Evolutionary conservation across 1,139 yeast species (phyloP).

Genomic region (Kodamaea derodonti): DNA sequence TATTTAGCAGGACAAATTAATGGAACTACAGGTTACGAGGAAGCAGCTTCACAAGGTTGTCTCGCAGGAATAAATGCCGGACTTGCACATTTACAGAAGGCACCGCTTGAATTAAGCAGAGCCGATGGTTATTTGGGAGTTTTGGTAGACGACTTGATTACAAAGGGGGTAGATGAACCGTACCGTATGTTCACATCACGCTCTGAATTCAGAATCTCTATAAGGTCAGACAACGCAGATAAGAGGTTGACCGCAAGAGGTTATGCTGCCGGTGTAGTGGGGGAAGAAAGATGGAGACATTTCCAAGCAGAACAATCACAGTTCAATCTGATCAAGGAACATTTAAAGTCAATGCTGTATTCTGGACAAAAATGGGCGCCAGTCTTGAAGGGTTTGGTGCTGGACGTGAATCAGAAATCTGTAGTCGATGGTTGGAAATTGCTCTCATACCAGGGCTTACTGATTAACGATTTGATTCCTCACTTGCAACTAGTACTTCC

Average conservation of each 20-base stretch:
- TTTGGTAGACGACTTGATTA: constrained; percentile 85
- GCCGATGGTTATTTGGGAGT: constrained; percentile 92
- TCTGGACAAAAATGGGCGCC: constrained; percentile 67
- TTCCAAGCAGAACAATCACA: constrained; percentile 44
- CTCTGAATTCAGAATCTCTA: constrained; percentile 85
- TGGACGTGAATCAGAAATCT: constrained; percentile 28
- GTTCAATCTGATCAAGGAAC: constrained; percentile 42
- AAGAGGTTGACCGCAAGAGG: constrained; percentile 73
- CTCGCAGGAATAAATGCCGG: constrained; percentile 96
- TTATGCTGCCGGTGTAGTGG: constrained; percentile 60
- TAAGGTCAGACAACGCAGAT: constrained; percentile 94
- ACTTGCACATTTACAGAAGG: constrained; percentile 35
- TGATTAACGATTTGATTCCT: constrained; percentile 28
- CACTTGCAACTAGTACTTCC: constrained; percentile 21
- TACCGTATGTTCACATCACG: constrained; percentile 97
- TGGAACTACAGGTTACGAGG: constrained; percentile 99
- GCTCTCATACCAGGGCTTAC: constrained; percentile 37
- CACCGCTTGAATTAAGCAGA: constrained; percentile 57
- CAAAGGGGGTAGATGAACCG: constrained; percentile 96
- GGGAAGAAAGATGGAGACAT: constrained; percentile 53
- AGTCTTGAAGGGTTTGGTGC: constrained; percentile 44
- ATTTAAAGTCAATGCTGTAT: constrained; percentile 42
- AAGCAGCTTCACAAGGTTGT: constrained; percentile 96
- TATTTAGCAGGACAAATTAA: constrained; percentile 96
- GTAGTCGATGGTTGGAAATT: constrained; percentile 45